Percentiles rank a stretch among this genome's conserved stretches.
These are phyloP conservation scores for Epichloe gansuensis DNA, from an alignment of 2,329 filamentous ascomycete species.

Conservation along the genomic window DNA sequence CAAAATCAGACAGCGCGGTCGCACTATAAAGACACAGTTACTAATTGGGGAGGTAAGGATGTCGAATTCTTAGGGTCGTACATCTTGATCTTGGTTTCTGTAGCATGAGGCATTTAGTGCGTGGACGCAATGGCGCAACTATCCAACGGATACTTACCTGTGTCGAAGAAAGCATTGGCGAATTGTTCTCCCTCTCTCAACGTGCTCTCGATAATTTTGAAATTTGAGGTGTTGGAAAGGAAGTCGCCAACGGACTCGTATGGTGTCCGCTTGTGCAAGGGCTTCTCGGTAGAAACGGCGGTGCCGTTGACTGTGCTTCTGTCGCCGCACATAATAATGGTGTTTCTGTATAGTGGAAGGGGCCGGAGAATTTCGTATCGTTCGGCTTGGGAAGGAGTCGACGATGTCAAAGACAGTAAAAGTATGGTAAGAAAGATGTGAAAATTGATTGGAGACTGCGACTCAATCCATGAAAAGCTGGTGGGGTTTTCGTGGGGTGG, in stretches of 20 bases:
- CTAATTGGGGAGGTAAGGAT: neutral
- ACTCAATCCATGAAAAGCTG: neutral
- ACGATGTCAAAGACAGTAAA: neutral
- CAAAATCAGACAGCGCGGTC: slow-evolving; percentile 9
- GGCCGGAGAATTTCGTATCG: too few relatives aligned
- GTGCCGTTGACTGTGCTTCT: neutral
- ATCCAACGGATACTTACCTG: slow-evolving; percentile 14
- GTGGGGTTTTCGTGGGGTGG: slow-evolving; percentile 1
- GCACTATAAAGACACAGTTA: slow-evolving; percentile 3
- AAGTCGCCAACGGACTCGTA: slow-evolving; percentile 9
- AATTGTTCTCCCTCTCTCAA: slow-evolving; percentile 65
- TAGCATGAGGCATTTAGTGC: neutral
- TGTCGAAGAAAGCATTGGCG: slow-evolving; percentile 68
- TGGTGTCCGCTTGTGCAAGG: slow-evolving; percentile 1
- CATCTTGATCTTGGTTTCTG: slow-evolving; percentile 42
- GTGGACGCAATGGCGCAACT: neutral
- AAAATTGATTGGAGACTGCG: neutral
- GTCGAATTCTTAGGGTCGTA: neutral
- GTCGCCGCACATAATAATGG: slow-evolving; percentile 2
- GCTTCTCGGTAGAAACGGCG: slow-evolving; percentile 1
- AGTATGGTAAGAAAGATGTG: neutral
- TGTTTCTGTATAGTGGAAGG: neutral
- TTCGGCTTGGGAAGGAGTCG: neutral
- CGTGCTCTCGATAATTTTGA: slow-evolving; percentile 9
- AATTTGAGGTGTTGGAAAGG: slow-evolving; percentile 9